Evolutionary conservation across 441 rosid species (phyloP).

Genomic region (Melastoma candidum): DNA sequence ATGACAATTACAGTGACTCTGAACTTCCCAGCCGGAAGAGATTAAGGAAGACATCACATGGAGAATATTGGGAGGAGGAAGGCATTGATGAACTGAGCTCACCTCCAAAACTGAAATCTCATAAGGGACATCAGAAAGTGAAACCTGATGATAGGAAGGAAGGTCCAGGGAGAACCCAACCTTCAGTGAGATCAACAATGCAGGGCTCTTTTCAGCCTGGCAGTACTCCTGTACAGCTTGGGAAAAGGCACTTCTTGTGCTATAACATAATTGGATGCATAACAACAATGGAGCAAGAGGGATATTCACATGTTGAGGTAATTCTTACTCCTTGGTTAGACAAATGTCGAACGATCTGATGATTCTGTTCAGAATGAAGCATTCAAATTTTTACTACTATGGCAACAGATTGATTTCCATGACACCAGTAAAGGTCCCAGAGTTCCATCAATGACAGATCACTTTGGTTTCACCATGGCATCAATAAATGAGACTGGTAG

Average conservation of each 20-base stretch:
- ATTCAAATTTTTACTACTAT: neutral
- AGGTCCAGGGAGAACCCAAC: conserved; percentile 26
- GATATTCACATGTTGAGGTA: conserved; percentile 91
- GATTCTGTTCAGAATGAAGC: neutral
- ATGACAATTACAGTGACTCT: conserved; percentile 49
- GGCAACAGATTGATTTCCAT: conserved; percentile 82
- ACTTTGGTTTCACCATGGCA: conserved; percentile 94
- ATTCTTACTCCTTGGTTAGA: neutral
- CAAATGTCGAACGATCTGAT: too few relatives aligned
- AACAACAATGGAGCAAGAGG: conserved; percentile 81
- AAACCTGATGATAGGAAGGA: conserved; percentile 21
- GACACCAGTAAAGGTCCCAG: conserved; percentile 91
- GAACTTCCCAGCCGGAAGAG: conserved; percentile 59
- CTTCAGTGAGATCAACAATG: conserved; percentile 47
- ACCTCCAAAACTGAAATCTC: conserved; percentile 26
- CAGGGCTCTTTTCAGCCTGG: conserved; percentile 95
- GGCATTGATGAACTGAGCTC: conserved; percentile 30
- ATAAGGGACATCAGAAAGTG: conserved; percentile 16
- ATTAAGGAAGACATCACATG: conserved; percentile 38
- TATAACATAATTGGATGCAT: conserved; percentile 88
- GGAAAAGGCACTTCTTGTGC: conserved; percentile 76
- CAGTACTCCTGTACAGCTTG: conserved; percentile 60
- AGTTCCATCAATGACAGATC: conserved; percentile 89
- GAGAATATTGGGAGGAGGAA: conserved; percentile 42
- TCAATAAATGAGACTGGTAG: conserved; percentile 79